These are phyloP conservation scores for Cryphonectria carpinicola DNA, from an alignment of 2,329 filamentous ascomycete genomes.

Conservation along the genomic window DNA sequence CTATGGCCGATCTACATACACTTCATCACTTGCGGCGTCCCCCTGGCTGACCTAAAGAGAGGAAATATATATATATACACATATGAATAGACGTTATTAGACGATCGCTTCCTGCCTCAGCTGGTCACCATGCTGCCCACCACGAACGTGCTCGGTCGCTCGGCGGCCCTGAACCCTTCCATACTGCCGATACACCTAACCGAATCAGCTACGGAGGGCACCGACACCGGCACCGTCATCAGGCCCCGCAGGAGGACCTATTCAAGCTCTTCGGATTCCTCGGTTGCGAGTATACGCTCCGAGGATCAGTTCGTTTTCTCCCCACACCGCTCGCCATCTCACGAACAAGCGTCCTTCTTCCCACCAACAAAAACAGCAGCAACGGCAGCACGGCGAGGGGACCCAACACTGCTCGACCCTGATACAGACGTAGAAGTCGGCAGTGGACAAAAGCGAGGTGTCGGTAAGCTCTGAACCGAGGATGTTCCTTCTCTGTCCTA, in stretches of 20 bases:
- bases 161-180: slow-evolving; percentile 44
- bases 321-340: slow-evolving; percentile 38
- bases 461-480: not conserved
- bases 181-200: not conserved
- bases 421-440: not conserved
- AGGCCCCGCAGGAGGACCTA: slow-evolving; percentile 31
- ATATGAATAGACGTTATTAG: not conserved
- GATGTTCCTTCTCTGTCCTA: no score
- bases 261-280: slow-evolving; percentile 52
- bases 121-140: slow-evolving; percentile 20
- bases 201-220: not conserved
- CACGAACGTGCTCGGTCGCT: slow-evolving; percentile 4
- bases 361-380: slow-evolving; percentile 15
- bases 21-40: not conserved
- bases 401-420: not conserved
- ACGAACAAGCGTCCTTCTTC: slow-evolving; percentile 28
- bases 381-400: not conserved
- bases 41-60: not conserved
- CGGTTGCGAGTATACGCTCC: slow-evolving; percentile 34
- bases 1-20: not conserved
- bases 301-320: slow-evolving; percentile 44
- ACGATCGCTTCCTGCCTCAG: slow-evolving; percentile 4
- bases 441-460: not conserved
- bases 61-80: not conserved
- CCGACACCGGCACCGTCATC: not conserved